A percentile compares a stretch with the other conserved stretches of the same genome.
These are phyloP conservation scores for Mucor saturninus DNA, from an alignment of 371 early-diverging fungal species.

Conservation along the genomic window DNA sequence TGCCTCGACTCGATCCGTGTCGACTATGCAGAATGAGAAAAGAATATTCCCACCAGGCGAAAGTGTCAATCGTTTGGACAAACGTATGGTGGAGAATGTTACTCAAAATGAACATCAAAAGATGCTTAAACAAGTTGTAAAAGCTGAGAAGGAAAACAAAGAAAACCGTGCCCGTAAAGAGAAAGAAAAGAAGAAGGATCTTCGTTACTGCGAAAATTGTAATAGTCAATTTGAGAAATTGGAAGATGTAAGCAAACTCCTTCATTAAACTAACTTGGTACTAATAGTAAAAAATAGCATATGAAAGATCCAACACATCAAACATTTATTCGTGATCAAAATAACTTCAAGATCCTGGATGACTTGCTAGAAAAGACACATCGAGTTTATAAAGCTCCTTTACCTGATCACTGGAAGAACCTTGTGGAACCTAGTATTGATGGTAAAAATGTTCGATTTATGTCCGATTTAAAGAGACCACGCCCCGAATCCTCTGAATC, in stretches of 20 bases:
- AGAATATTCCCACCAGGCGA: slow-evolving; percentile 28
- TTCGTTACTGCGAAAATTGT: slow-evolving; percentile 49
- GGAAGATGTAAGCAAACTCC: slow-evolving; percentile 32
- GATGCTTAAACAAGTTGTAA: slow-evolving; percentile 7
- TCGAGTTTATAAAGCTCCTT: slow-evolving; percentile 29
- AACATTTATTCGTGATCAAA: slow-evolving; percentile 35
- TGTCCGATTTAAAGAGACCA: slow-evolving; percentile 9
- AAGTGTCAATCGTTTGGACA: slow-evolving; percentile 34
- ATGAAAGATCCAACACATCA: slow-evolving; percentile 37
- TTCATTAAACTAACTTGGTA: background rate
- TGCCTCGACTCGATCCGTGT: slow-evolving; percentile 20
- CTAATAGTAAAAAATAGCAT: slow-evolving; percentile 29
- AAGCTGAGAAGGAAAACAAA: slow-evolving; percentile 14
- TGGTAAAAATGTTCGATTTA: slow-evolving; percentile 32
- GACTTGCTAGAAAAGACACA: slow-evolving; percentile 31
- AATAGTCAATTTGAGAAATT: slow-evolving; percentile 30
- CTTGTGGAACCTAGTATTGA: slow-evolving; percentile 30
- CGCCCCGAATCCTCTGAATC: background rate
- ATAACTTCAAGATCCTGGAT: slow-evolving; percentile 47
- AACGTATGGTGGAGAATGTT: slow-evolving; percentile 39
- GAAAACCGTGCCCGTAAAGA: slow-evolving; percentile 16
- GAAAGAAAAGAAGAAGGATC: slow-evolving; percentile 13
- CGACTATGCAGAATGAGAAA: slow-evolving; percentile 13
- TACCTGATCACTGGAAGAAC: slow-evolving; percentile 22
- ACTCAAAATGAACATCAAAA: slow-evolving; percentile 13